A percentile compares a stretch with the other conserved stretches of the same genome.
Conservation (phyloP, 129 eudicot genomes). For the Silybum marianum region DNA sequence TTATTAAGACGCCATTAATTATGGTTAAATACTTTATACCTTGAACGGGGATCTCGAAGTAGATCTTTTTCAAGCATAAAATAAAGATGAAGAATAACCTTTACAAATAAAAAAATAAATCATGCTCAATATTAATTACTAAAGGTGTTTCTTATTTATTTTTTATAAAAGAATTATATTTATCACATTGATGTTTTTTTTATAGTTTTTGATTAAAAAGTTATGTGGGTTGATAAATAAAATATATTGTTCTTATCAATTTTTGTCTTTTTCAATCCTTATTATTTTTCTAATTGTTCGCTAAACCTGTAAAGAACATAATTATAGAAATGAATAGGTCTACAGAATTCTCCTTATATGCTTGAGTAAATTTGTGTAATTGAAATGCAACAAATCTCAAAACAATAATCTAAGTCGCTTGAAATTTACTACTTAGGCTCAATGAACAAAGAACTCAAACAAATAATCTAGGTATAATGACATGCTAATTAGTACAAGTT, state of each 20-base stretch:
- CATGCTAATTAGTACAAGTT: neutral
- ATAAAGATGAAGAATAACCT: slow-evolving; percentile 10
- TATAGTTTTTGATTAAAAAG: neutral
- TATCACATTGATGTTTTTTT: neutral
- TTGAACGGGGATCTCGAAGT: slow-evolving; percentile 24
- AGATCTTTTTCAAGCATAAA: slow-evolving; percentile 23
- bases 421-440: neutral
- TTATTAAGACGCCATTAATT: neutral
- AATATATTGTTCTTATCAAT: neutral
- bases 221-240: neutral
- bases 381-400: neutral
- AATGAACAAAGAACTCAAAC: neutral
- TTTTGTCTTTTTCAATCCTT: slow-evolving; percentile 3
- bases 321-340: neutral
- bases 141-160: slow-evolving; percentile 11
- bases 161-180: neutral
- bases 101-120: slow-evolving; percentile 4
- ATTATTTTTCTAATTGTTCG: neutral
- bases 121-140: slow-evolving; percentile 16
- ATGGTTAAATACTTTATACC: neutral
- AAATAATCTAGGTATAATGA: neutral
- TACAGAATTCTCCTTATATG: neutral
- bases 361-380: neutral
- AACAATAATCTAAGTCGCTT: neutral
- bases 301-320: neutral